Conservation (phyloP, 2,329 filamentous ascomycete genomes). For the Mycosphaerella sp. region DNA sequence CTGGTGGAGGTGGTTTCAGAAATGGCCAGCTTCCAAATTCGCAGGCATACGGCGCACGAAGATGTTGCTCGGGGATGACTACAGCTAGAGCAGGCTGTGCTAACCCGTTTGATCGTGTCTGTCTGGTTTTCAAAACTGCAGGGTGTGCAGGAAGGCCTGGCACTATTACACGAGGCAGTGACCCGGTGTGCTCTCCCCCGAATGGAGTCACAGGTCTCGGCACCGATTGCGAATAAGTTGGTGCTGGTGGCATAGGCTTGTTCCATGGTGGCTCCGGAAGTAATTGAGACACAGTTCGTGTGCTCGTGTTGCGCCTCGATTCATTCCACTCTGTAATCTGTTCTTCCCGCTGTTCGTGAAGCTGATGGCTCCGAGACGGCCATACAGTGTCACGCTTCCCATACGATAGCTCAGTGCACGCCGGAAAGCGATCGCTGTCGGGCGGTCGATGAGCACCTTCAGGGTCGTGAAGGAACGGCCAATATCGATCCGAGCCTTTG, state of each 20-base stretch:
- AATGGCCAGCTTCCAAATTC: slow-evolving; percentile 7
- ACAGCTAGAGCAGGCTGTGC: slow-evolving; percentile 11
- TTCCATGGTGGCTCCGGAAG: slow-evolving; percentile 31
- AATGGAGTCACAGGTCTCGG: slow-evolving; percentile 31
- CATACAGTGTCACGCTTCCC: slow-evolving; percentile 22
- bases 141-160: slow-evolving; percentile 19
- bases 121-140: slow-evolving; percentile 7
- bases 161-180: slow-evolving; percentile 11
- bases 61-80: slow-evolving; percentile 9
- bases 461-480: slow-evolving; percentile 21
- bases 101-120: neutral
- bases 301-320: slow-evolving; percentile 23
- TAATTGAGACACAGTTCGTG: slow-evolving; percentile 28
- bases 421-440: neutral
- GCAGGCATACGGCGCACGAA: neutral
- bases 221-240: slow-evolving; percentile 18
- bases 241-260: slow-evolving; percentile 16
- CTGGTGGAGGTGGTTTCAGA: slow-evolving; percentile 11
- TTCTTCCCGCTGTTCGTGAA: slow-evolving; percentile 14
- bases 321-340: slow-evolving; percentile 19
- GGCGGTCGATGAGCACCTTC: neutral
- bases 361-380: slow-evolving; percentile 4
- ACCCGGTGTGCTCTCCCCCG: slow-evolving; percentile 29
- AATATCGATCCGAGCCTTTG: slow-evolving; percentile 22
- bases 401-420: slow-evolving; percentile 6